These are phyloP conservation scores for Rhodotorula sp. DNA, from an alignment of 1,284 basidiomycete species.

Conservation along the genomic window DNA sequence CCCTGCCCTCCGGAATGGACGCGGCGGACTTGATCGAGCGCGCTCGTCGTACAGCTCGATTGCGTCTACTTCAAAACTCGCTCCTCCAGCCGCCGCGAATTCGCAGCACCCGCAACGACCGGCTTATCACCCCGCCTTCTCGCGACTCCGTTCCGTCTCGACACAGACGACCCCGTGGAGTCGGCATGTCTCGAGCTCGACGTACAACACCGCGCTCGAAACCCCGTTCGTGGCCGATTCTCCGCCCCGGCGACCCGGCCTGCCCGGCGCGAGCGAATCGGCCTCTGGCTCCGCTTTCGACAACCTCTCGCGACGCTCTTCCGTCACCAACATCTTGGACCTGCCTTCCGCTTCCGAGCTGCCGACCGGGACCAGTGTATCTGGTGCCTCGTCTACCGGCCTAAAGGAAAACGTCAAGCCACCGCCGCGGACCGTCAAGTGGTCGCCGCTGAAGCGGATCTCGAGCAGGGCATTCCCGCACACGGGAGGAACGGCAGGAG, in stretches of 20 bases:
- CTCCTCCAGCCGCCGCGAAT: too few species aligned
- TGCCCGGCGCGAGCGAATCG: slow-evolving; percentile 7
- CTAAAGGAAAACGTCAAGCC: neutral
- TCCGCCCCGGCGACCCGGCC: slow-evolving; percentile 7
- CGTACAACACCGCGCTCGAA: slow-evolving; percentile 30
- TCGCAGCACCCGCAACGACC: slow-evolving; percentile 34
- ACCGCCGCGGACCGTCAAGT: slow-evolving; percentile 54
- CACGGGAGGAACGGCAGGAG: slow-evolving; percentile 1
- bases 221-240: neutral
- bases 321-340: slow-evolving; percentile 27
- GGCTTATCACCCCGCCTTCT: slow-evolving; percentile 40
- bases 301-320: slow-evolving; percentile 40
- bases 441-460: slow-evolving; percentile 70
- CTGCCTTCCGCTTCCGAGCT: slow-evolving; percentile 17
- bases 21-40: slow-evolving; percentile 3
- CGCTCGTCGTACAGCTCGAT: slow-evolving; percentile 32
- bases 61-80: neutral
- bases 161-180: slow-evolving; percentile 33
- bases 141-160: slow-evolving; percentile 37
- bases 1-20: neutral
- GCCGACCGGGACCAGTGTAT: neutral
- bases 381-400: slow-evolving; percentile 3
- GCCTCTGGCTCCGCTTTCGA: slow-evolving; percentile 34
- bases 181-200: slow-evolving; percentile 28
- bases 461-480: slow-evolving; percentile 54